Evolutionary conservation across 129 eudicot genomes (phyloP).

Genomic region (Saussurea involucrata): DNA sequence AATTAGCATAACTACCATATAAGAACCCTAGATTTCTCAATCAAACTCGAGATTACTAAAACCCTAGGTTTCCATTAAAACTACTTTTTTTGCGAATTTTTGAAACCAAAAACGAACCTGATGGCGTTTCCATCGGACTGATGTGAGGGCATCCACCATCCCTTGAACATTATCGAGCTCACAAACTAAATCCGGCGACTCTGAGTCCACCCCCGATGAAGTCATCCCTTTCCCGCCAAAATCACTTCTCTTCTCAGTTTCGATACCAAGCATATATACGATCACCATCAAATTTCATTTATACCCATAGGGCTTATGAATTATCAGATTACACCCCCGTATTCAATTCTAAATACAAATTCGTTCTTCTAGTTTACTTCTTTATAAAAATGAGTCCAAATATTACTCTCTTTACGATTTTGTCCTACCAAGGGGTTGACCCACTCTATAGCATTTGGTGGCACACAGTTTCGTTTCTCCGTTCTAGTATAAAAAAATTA

Average conservation of each 20-base stretch:
- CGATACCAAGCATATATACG: neutral
- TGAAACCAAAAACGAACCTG: slow-evolving; percentile 44
- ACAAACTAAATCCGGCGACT: slow-evolving; percentile 64
- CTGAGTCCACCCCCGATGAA: slow-evolving; percentile 53
- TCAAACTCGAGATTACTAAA: neutral
- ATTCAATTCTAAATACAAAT: neutral
- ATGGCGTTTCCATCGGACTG: slow-evolving; percentile 95
- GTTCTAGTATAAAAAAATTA: too few relatives aligned
- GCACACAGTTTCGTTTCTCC: too few relatives aligned
- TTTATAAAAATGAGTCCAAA: too few relatives aligned
- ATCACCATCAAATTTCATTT: neutral
- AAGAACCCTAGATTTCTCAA: neutral
- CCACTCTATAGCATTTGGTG: too few relatives aligned
- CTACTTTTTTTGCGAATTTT: neutral
- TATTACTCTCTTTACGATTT: too few relatives aligned
- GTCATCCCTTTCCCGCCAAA: slow-evolving; percentile 71
- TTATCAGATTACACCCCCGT: neutral
- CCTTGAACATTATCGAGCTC: slow-evolving; percentile 93
- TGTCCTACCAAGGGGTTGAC: too few relatives aligned
- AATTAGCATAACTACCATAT: neutral
- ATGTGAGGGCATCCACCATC: slow-evolving; percentile 83
- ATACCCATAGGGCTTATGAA: neutral
- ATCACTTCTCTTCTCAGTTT: neutral
- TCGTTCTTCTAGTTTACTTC: too few relatives aligned
- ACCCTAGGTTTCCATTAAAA: slow-evolving; percentile 9